These are phyloP conservation scores for Beta corolliflora DNA, from an alignment of 179 eudicot genomes.

Conservation along the genomic window DNA sequence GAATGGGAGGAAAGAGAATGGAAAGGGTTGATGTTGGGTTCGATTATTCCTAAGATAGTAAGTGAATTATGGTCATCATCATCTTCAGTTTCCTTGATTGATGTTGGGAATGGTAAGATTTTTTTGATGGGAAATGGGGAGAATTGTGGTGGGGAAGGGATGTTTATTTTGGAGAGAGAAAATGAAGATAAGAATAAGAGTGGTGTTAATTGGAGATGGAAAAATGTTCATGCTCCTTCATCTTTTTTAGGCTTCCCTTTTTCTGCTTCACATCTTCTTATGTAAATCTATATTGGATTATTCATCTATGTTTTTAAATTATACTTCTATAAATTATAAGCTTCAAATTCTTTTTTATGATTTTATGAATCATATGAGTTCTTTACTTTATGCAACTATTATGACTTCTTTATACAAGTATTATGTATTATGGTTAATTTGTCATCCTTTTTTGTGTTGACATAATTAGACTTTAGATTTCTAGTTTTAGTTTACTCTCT, in stretches of 20 bases:
- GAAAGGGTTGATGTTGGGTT: background rate
- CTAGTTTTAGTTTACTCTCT: too few species aligned
- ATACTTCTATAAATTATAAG: too few species aligned
- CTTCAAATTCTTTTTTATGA: too few species aligned
- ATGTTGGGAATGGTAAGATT: slow-evolving; percentile 5
- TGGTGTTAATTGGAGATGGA: slow-evolving; percentile 21
- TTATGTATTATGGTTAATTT: too few species aligned
- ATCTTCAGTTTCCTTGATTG: background rate
- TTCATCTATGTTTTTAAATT: too few species aligned
- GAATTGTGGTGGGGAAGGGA: slow-evolving; percentile 24
- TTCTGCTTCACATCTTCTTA: slow-evolving; percentile 31
- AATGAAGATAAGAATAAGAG: background rate
- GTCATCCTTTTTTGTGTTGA: too few species aligned
- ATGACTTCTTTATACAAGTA: too few species aligned
- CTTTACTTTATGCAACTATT: too few species aligned
- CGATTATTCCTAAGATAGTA: background rate
- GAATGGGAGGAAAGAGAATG: background rate
- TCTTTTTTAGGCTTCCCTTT: slow-evolving; percentile 39
- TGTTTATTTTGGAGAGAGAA: slow-evolving; percentile 26
- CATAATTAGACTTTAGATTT: too few species aligned
- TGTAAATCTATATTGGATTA: too few species aligned
- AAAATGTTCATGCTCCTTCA: slow-evolving; percentile 31
- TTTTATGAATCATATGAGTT: too few species aligned
- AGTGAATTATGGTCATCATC: background rate
- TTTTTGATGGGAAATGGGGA: slow-evolving; percentile 15